Percentiles rank a stretch among this genome's conserved stretches.
Evolutionary conservation across 805 yeast species (phyloP).

Genomic region (Myxozyma geophila): DNA sequence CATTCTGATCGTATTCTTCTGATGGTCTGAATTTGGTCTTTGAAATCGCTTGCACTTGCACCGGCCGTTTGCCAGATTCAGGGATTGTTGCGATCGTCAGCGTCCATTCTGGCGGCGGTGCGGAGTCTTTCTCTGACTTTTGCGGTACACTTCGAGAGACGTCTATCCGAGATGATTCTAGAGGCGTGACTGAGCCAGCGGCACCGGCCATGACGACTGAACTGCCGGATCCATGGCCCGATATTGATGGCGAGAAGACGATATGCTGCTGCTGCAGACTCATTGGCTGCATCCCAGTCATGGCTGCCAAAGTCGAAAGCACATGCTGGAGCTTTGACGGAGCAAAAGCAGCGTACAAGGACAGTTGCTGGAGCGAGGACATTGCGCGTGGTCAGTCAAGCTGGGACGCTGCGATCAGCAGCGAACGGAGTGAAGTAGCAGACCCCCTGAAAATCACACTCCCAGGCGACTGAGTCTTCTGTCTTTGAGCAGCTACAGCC

Average conservation of each 20-base stretch:
- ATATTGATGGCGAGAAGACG: conserved; percentile 44
- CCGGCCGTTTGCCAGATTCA: conserved; percentile 46
- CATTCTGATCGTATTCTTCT: background rate
- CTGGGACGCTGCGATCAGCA: too few relatives aligned
- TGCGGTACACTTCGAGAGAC: conserved; percentile 17
- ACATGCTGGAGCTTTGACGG: conserved; percentile 43
- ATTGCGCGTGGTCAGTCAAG: background rate
- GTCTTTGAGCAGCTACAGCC: background rate
- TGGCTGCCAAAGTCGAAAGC: conserved; percentile 44
- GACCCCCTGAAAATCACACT: conserved; percentile 9
- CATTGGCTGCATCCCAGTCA: conserved; percentile 47
- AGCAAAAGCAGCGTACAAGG: conserved; percentile 44
- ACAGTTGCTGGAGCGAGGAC: conserved; percentile 43
- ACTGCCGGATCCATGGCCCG: conserved; percentile 15
- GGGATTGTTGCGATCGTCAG: conserved; percentile 46
- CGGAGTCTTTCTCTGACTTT: background rate
- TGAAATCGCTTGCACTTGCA: conserved; percentile 27
- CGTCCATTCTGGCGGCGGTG: conserved; percentile 38
- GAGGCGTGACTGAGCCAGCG: conserved; percentile 20
- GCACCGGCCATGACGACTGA: conserved; percentile 5
- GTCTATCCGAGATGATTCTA: conserved; percentile 32
- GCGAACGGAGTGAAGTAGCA: background rate
- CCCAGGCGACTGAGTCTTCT: background rate
- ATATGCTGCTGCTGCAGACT: conserved; percentile 40
- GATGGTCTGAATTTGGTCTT: conserved; percentile 8